Evolutionary conservation across 2,329 filamentous ascomycete species (phyloP).

Genomic region (Colletotrichum gloeosporioides): DNA sequence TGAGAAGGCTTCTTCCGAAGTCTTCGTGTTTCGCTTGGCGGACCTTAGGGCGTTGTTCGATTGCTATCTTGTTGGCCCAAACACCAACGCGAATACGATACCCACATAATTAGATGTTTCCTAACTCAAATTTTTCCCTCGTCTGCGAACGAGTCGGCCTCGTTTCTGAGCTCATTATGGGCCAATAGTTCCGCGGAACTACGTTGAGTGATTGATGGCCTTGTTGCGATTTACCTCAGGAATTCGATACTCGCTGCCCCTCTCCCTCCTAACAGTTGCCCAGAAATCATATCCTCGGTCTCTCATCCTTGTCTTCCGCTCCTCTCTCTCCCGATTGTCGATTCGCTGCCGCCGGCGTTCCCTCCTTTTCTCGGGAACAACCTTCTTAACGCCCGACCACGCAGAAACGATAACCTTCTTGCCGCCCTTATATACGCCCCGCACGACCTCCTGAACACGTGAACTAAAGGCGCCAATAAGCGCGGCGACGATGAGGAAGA

Average conservation of each 20-base stretch:
- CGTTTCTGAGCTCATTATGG: background rate
- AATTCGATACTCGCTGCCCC: slow-evolving; percentile 43
- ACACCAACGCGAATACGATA: background rate
- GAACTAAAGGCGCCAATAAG: slow-evolving; percentile 63
- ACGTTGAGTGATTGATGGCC: background rate
- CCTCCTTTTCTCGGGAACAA: slow-evolving; percentile 1
- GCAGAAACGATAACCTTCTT: background rate
- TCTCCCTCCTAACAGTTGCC: slow-evolving; percentile 43
- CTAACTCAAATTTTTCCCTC: background rate
- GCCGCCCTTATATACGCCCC: slow-evolving; percentile 24
- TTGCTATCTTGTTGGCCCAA: background rate
- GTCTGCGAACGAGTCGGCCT: background rate
- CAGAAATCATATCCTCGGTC: slow-evolving; percentile 46
- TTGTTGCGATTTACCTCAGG: slow-evolving; percentile 41
- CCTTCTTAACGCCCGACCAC: background rate
- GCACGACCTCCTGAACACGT: slow-evolving; percentile 39
- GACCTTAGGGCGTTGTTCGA: background rate
- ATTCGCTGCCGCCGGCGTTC: slow-evolving; percentile 23
- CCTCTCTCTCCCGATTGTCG: slow-evolving; percentile 4
- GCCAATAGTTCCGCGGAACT: background rate
- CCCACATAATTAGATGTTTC: background rate
- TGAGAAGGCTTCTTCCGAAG: background rate
- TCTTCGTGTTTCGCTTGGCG: background rate
- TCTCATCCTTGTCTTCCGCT: slow-evolving; percentile 18
- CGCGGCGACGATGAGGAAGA: slow-evolving; percentile 52